Base-by-base conservation (phyloP, 306 rosid genomes). In the Malus asiatica region DNA sequence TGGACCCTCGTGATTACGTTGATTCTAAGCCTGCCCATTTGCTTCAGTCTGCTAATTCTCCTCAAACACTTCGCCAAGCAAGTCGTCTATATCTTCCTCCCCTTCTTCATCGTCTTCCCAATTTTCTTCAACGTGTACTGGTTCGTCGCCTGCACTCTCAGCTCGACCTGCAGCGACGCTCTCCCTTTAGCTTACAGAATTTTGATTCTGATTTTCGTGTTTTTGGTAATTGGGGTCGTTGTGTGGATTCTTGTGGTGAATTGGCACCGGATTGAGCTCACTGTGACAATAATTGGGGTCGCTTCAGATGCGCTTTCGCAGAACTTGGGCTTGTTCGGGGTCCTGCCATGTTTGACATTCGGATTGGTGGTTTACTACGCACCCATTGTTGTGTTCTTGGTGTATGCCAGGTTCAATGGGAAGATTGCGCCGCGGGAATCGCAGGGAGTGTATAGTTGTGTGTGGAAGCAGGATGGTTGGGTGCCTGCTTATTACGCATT, bases 381-480 rank as follows among this genome's bases (percentile, higher is more conserved):
- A 11, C 99, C 99, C 2, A 83, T 92, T 15, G 89, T 95, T 30
- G 83, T 92, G 55, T 95, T 95, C 87, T 76, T 92, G 86, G 90
- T 92, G 68, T 90, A 86, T 75, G 85, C 97, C 10, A 89, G 85
- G 86, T 71, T 80, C 45, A 95, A 95, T 72, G 99, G 99, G 61
- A 81, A 87, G 77, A 78, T 90, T 71, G 86, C 72, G 64, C 72
- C 80, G 0, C 78, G 75, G 76, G 71, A 80, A 59, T 80, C 80
- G 11, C 18, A 45, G 19, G 90, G 91, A 64, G 81, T 53, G 73
- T 87, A 87, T 76, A 80, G 25, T 19, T 95, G 99, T 73, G 92
- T 85, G 75, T 95, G 97, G 97, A 87, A 90, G 84, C 82, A 90
- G 79, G 99, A 95, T 40, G 70, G 85, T 6, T 95, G 99, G 99